Conservation (phyloP, 257 asterid genomes). For the Jacaranda copaia region DNA sequence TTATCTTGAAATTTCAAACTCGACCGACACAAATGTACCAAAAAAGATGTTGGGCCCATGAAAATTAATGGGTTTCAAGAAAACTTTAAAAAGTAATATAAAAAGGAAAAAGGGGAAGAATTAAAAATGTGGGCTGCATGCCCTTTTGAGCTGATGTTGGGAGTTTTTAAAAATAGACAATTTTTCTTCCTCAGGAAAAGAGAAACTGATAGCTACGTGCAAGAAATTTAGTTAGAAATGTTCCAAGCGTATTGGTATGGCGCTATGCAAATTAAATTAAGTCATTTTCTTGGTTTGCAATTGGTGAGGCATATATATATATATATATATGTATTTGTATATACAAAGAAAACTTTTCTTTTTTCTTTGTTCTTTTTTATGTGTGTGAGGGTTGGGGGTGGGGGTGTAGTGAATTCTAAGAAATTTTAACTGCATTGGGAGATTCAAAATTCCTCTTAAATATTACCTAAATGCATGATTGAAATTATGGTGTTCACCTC, state of each 20-base stretch:
- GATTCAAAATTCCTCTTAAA: too few species aligned
- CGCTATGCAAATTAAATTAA: conserved; percentile 16
- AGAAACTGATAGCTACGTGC: conserved; percentile 37
- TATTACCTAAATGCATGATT: too few species aligned
- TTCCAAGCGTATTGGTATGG: conserved; percentile 26
- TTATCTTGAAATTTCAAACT: not conserved
- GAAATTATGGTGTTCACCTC: too few species aligned
- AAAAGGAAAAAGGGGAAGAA: not conserved
- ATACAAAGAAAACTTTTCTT: not conserved
- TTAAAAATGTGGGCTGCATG: conserved; percentile 34
- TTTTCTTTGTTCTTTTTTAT: not conserved
- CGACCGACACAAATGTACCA: conserved; percentile 54
- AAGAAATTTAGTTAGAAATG: conserved; percentile 30
- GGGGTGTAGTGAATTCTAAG: too few species aligned
- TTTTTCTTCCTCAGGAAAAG: conserved; percentile 28
- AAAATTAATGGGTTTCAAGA: conserved; percentile 30
- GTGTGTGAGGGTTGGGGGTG: too few species aligned
- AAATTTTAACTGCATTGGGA: too few species aligned
- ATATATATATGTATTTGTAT: not conserved
- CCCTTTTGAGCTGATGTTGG: conserved; percentile 10
- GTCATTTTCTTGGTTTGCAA: conserved; percentile 32
- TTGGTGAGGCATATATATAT: not conserved
- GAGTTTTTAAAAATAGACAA: conserved; percentile 32
- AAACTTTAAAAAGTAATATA: conserved; percentile 22
- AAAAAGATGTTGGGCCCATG: conserved; percentile 45